These are phyloP conservation scores for Chrysanthemum makinoi DNA, from an alignment of 129 eudicot genomes.

Conservation along the genomic window DNA sequence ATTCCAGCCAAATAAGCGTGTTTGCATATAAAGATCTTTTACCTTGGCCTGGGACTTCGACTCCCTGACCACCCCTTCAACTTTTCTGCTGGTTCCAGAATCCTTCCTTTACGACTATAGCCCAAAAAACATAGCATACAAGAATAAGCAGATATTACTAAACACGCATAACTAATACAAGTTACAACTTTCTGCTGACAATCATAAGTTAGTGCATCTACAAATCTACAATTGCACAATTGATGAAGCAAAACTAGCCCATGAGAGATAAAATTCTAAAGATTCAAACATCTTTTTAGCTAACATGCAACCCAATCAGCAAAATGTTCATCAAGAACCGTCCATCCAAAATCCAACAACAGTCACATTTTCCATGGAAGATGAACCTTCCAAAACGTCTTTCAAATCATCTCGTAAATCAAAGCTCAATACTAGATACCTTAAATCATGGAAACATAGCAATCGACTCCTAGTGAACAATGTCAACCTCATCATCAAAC, in stretches of 20 bases:
- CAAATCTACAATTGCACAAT: not conserved
- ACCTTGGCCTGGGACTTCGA: constrained; percentile 83
- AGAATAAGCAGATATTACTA: too few relatives aligned
- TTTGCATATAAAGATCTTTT: not conserved
- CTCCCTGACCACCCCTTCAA: constrained; percentile 73
- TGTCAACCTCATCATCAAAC: constrained; percentile 36
- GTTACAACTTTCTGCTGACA: too few relatives aligned
- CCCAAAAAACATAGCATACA: not conserved
- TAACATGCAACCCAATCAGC: constrained; percentile 53
- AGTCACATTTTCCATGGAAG: constrained; percentile 35
- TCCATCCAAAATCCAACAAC: constrained; percentile 76
- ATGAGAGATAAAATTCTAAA: constrained; percentile 51
- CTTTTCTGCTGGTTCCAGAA: constrained; percentile 61
- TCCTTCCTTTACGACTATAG: constrained; percentile 72
- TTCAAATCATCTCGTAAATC: constrained; percentile 4
- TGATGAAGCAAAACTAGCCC: constrained; percentile 65
- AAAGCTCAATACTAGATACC: constrained; percentile 57
- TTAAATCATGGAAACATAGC: constrained; percentile 59
- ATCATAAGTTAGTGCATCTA: too few relatives aligned
- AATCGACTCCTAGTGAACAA: constrained; percentile 64
- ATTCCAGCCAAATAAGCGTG: too few relatives aligned
- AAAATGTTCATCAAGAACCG: constrained; percentile 57
- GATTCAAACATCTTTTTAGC: constrained; percentile 53
- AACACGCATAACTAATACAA: too few relatives aligned
- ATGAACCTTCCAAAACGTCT: too few relatives aligned